A percentile compares a stretch with the other conserved stretches of the same genome.
phyloP scores from a whole-genome alignment of 2,329 filamentous ascomycete genomes.

The Metarhizium humberi region DNA sequence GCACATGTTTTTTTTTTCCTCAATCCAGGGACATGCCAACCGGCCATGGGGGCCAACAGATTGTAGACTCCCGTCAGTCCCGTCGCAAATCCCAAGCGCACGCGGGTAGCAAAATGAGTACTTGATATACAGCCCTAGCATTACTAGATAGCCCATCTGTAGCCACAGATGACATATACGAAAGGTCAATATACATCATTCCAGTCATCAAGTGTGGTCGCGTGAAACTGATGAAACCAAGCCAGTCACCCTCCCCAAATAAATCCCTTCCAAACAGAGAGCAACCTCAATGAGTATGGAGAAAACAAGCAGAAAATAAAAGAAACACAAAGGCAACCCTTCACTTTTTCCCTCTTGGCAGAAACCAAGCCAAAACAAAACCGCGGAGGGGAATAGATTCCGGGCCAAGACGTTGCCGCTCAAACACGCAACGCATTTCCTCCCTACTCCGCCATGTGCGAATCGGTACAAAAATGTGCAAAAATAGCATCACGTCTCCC shows the following conservation, averaged over 20 bases:
- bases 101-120: too few species aligned
- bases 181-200: constrained; percentile 17
- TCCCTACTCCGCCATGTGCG: background rate
- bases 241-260: background rate
- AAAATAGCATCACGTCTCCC: background rate
- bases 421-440: background rate
- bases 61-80: too few species aligned
- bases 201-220: constrained; percentile 13
- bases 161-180: background rate
- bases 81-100: too few species aligned
- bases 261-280: background rate
- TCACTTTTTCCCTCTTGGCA: background rate
- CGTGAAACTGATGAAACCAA: background rate
- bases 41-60: too few species aligned
- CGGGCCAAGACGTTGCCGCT: background rate
- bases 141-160: background rate
- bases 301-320: background rate
- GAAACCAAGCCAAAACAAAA: background rate
- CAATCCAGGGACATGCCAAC: too few species aligned
- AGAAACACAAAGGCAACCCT: background rate
- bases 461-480: constrained; percentile 1
- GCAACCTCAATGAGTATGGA: background rate
- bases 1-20: too few species aligned
- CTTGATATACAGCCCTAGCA: background rate
- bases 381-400: background rate